A percentile compares a stretch with the other conserved stretches of the same genome.
Evolutionary conservation across 441 rosid genomes (phyloP).

Genomic region (Isatis lusitanica): DNA sequence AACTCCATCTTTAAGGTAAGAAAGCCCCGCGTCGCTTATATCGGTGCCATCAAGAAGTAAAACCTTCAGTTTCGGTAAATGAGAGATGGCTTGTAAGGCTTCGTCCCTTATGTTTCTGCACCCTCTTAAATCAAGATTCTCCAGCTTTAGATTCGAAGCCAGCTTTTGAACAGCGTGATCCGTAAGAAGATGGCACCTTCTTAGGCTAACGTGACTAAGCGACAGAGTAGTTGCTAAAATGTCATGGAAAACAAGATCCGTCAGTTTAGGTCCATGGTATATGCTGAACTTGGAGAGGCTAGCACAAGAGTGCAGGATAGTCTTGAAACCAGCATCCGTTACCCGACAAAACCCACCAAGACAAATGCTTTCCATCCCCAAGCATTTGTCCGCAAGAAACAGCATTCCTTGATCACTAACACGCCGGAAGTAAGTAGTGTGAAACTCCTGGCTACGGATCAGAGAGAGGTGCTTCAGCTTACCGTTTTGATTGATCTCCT

Average conservation of each 20-base stretch:
- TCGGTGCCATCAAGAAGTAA: constrained; percentile 70
- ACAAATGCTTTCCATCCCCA: constrained; percentile 76
- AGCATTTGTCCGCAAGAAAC: constrained; percentile 83
- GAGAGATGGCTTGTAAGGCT: constrained; percentile 63
- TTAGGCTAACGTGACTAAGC: constrained; percentile 72
- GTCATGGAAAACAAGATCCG: constrained; percentile 89
- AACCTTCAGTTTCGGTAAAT: constrained; percentile 52
- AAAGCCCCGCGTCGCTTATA: constrained; percentile 65
- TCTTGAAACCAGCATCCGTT: constrained; percentile 82
- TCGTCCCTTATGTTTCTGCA: constrained; percentile 80
- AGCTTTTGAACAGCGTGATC: constrained; percentile 65
- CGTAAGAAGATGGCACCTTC: constrained; percentile 84
- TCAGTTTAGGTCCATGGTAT: constrained; percentile 70
- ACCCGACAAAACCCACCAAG: constrained; percentile 92
- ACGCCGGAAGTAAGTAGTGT: constrained; percentile 63
- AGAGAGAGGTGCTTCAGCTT: constrained; percentile 82
- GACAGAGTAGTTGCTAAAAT: constrained; percentile 77
- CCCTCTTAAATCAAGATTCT: constrained; percentile 72
- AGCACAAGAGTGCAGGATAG: constrained; percentile 82
- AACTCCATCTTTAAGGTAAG: constrained; percentile 48
- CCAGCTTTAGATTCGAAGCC: constrained; percentile 53
- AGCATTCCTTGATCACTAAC: constrained; percentile 93
- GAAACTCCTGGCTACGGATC: constrained; percentile 77
- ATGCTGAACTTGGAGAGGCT: constrained; percentile 71
- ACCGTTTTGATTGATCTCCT: constrained; percentile 72